A percentile compares a stretch with the other conserved stretches of the same genome.
phyloP scores from a whole-genome alignment of 495 filamentous ascomycete species.

The Penicillium steckii region DNA sequence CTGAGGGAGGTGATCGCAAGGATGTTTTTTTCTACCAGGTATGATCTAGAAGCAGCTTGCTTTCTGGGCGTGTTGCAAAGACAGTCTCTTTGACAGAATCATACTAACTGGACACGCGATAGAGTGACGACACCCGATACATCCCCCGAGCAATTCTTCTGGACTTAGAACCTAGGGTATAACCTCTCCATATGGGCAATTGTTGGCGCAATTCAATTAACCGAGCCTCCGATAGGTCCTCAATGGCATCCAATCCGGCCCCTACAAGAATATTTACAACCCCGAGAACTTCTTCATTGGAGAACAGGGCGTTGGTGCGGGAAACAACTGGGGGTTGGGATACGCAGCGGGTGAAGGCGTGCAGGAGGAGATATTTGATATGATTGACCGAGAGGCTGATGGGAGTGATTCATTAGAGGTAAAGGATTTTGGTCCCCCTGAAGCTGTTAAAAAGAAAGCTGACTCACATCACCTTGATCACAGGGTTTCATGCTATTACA shows the following conservation, averaged over 20 bases:
- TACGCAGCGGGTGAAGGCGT: conserved; percentile 90
- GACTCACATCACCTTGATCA: neutral
- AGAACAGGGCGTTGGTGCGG: conserved; percentile 86
- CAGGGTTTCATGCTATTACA: conserved; percentile 97
- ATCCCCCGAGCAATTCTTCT: conserved; percentile 95
- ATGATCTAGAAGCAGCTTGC: neutral
- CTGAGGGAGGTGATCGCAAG: conserved; percentile 94
- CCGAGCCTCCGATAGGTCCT: conserved; percentile 61
- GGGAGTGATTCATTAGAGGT: conserved; percentile 96
- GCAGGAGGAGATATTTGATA: conserved; percentile 97
- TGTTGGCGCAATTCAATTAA: neutral
- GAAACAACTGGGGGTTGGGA: conserved; percentile 97
- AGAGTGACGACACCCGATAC: conserved; percentile 95
- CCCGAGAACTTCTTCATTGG: conserved; percentile 97
- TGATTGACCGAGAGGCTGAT: conserved; percentile 98
- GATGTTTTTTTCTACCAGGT: conserved; percentile 99
- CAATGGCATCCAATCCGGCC: conserved; percentile 84
- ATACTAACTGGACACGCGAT: conserved; percentile 8
- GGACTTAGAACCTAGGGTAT: conserved; percentile 87
- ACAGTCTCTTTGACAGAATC: neutral
- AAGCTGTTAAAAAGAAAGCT: neutral
- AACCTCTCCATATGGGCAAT: conserved; percentile 11
- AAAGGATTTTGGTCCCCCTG: conserved; percentile 7
- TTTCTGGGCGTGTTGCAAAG: neutral
- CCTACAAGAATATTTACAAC: conserved; percentile 98